These are phyloP conservation scores for Penicillium sp. DNA, from an alignment of 2,329 filamentous ascomycete genomes.

Conservation along the genomic window DNA sequence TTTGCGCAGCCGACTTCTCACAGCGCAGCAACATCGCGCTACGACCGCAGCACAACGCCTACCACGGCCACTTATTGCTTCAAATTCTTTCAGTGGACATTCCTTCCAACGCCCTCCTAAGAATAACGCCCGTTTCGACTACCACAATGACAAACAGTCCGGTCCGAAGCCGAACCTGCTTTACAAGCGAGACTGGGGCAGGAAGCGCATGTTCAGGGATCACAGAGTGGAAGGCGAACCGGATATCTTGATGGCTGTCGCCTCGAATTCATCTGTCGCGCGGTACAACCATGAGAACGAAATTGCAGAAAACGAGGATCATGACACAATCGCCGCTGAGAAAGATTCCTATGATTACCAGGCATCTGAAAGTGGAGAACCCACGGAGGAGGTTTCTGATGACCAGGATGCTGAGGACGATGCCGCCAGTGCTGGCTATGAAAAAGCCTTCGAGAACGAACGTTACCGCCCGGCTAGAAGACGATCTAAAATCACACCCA, in stretches of 20 bases:
- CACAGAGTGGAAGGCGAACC: background rate
- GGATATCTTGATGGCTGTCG: constrained; percentile 10
- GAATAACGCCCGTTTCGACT: background rate
- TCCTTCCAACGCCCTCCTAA: background rate
- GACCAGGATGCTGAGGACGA: background rate
- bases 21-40: constrained; percentile 10
- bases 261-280: background rate
- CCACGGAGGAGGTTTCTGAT: background rate
- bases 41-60: background rate
- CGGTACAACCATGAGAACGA: background rate
- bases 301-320: background rate
- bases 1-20: constrained; percentile 20
- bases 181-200: background rate
- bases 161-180: background rate
- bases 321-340: background rate
- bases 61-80: background rate
- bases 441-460: background rate
- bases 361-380: background rate
- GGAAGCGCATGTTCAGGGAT: background rate
- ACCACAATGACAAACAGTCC: background rate
- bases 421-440: background rate
- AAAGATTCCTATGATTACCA: background rate
- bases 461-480: background rate
- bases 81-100: background rate
- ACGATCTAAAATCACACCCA: constrained; percentile 8